Conservation (phyloP, 768 basidiomycete genomes). For the Nidula microcarpa region DNA sequence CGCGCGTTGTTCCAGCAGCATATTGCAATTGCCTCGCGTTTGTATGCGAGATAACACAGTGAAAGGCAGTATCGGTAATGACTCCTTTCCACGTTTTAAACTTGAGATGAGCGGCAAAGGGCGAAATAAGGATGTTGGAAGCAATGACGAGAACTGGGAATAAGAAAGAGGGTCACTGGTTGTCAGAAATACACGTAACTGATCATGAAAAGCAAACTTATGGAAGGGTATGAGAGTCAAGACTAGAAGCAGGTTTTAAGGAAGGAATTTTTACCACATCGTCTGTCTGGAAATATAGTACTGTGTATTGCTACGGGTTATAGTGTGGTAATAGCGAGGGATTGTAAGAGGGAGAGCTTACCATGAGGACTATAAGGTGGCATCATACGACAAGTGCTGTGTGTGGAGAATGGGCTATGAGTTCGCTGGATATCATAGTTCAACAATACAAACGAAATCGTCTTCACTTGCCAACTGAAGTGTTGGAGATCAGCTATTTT, state of each 20-base stretch:
- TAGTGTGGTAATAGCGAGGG: neutral
- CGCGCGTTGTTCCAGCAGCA: constrained; percentile 8
- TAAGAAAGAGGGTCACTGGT: constrained; percentile 1
- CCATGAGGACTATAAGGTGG: neutral
- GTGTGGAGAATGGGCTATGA: neutral
- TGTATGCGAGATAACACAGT: neutral
- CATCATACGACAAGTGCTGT: neutral
- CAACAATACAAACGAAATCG: no score
- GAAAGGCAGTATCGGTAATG: neutral
- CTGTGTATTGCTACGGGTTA: neutral
- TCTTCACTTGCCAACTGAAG: no score
- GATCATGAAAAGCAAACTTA: neutral
- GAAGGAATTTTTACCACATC: no score
- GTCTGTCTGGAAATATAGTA: neutral
- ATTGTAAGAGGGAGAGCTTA: neutral
- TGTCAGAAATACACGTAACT: neutral
- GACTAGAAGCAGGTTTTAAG: neutral
- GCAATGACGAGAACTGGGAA: neutral
- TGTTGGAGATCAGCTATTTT: no score
- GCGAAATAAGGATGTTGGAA: no score
- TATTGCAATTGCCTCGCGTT: constrained; percentile 1
- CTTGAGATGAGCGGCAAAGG: neutral
- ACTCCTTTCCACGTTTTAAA: constrained; percentile 2
- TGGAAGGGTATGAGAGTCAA: constrained; percentile 3
- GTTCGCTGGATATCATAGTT: neutral